phyloP scores from a whole-genome alignment of 495 filamentous ascomycete genomes.

The Geopyxis carbonaria region DNA sequence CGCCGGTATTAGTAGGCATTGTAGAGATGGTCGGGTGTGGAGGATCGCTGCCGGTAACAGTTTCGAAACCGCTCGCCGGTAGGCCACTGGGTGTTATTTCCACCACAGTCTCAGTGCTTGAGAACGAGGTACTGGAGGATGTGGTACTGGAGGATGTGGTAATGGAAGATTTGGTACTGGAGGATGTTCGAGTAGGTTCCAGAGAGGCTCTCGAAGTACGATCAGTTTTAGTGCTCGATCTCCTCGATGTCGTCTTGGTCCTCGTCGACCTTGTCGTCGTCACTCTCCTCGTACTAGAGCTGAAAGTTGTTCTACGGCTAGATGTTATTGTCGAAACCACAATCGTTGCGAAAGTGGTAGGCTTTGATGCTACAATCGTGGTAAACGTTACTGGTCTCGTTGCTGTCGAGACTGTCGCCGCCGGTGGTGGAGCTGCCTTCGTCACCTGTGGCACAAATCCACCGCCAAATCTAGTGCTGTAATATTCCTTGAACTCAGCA shows the following conservation, averaged over 20 bases:
- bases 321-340: no score
- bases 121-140: no score
- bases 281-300: not conserved
- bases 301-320: not conserved
- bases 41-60: no score
- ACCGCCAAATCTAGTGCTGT: conserved; percentile 15
- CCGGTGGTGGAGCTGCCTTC: conserved; percentile 17
- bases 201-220: not conserved
- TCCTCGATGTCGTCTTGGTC: not conserved
- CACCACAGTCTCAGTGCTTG: no score
- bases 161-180: not conserved
- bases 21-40: no score
- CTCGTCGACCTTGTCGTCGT: not conserved
- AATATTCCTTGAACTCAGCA: conserved; percentile 15
- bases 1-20: no score
- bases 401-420: conserved; percentile 6
- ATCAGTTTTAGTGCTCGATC: not conserved
- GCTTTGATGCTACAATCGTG: no score
- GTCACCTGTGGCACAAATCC: conserved; percentile 13
- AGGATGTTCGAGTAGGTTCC: not conserved
- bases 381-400: no score
- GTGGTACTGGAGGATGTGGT: not conserved
- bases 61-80: no score
- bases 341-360: no score
- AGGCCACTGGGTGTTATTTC: no score